phyloP scores from a whole-genome alignment of 345 rosid species.

The Hibiscus syriacus region DNA sequence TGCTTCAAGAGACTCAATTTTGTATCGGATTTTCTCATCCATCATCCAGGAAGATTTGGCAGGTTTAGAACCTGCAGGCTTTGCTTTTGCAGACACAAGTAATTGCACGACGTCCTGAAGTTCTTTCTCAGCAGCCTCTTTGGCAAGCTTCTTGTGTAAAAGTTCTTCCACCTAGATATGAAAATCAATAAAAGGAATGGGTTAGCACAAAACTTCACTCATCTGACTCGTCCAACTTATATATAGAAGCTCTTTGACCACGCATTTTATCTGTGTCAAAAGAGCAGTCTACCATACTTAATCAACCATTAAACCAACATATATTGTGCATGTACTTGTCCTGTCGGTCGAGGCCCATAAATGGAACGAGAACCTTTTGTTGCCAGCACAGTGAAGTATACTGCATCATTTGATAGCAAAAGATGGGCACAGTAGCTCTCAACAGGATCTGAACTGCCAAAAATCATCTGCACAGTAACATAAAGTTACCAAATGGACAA shows the following conservation, averaged over 20 bases:
- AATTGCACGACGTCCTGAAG: constrained; percentile 62
- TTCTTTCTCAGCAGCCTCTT: constrained; percentile 75
- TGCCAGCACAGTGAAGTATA: constrained; percentile 62
- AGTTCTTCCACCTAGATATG: constrained; percentile 72
- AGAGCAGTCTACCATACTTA: background rate
- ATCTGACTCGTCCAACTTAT: background rate
- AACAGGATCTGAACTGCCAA: constrained; percentile 69
- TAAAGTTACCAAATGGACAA: constrained; percentile 25
- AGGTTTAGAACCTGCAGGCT: constrained; percentile 61
- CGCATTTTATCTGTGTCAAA: background rate
- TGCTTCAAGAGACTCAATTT: constrained; percentile 67
- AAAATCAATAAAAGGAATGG: constrained; percentile 7
- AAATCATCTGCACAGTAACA: constrained; percentile 63
- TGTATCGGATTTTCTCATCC: constrained; percentile 49
- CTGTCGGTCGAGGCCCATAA: constrained; percentile 69
- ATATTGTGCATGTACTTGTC: constrained; percentile 39
- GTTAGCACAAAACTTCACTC: background rate
- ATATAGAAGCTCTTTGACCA: constrained; percentile 3
- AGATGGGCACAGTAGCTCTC: constrained; percentile 93
- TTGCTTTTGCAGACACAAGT: constrained; percentile 60
- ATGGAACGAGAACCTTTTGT: constrained; percentile 59
- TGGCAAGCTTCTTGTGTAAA: constrained; percentile 49
- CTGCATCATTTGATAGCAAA: constrained; percentile 75
- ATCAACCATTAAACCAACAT: constrained; percentile 1
- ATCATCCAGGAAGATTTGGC: constrained; percentile 68